phyloP scores from a whole-genome alignment of 148 eudicot genomes.

The Suaeda aralocaspica region DNA sequence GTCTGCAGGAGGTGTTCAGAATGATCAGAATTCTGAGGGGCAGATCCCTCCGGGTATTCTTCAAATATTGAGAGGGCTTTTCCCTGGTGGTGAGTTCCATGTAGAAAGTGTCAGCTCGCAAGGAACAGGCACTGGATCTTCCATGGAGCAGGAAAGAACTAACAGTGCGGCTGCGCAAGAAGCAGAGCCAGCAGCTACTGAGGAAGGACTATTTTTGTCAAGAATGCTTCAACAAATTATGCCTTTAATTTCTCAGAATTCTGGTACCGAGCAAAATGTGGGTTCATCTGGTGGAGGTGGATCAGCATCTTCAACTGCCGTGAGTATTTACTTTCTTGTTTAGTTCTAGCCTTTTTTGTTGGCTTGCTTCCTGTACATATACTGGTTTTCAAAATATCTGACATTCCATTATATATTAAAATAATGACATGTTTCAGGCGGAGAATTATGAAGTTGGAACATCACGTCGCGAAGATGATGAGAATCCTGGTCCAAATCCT shows the following conservation, averaged over 20 bases:
- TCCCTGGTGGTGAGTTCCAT: conserved; percentile 43
- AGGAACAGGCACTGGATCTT: conserved; percentile 19
- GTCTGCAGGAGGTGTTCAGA: conserved; percentile 29
- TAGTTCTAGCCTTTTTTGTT: neutral
- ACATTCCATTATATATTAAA: neutral
- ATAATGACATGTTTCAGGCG: conserved; percentile 19
- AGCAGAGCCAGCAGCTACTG: conserved; percentile 27
- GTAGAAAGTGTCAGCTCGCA: conserved; percentile 30
- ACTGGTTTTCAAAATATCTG: neutral
- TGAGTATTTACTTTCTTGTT: conserved; percentile 22
- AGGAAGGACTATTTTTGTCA: conserved; percentile 41
- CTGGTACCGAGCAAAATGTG: conserved; percentile 17
- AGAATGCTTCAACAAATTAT: conserved; percentile 38
- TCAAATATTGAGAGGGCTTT: conserved; percentile 35
- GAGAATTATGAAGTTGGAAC: conserved; percentile 31
- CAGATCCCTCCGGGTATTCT: conserved; percentile 29
- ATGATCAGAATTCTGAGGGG: conserved; percentile 28
- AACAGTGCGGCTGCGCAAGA: conserved; percentile 24
- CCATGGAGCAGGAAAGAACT: conserved; percentile 27
- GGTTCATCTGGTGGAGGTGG: conserved; percentile 13
- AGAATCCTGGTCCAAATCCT: conserved; percentile 26
- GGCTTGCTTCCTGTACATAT: neutral
- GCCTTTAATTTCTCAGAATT: conserved; percentile 33
- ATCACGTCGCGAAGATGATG: conserved; percentile 24
- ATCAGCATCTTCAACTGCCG: conserved; percentile 27